A percentile compares a stretch with the other conserved stretches of the same genome.
Evolutionary conservation across 176 grass and related monocot genomes (phyloP).

Genomic region (Bonia amplexicaulis): DNA sequence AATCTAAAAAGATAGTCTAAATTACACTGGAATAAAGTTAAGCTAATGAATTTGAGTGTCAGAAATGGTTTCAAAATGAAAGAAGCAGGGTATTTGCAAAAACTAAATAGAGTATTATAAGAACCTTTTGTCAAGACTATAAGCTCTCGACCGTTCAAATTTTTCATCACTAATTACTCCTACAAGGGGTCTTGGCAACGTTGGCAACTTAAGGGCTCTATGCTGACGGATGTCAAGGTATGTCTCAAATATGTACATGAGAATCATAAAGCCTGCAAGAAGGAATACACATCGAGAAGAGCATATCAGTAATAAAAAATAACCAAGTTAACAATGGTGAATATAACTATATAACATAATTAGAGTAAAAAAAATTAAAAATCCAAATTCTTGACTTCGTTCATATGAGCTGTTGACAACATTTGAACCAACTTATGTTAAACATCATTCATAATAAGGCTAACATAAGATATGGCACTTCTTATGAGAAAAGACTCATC

Average conservation of each 20-base stretch:
- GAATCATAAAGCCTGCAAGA: slow-evolving; percentile 95
- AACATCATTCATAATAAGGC: background rate
- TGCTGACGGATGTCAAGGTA: slow-evolving; percentile 92
- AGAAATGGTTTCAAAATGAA: background rate
- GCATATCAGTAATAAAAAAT: background rate
- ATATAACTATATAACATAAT: background rate
- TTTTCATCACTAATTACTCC: slow-evolving; percentile 86
- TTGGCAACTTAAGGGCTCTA: slow-evolving; percentile 61
- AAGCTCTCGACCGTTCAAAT: slow-evolving; percentile 73
- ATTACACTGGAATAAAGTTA: background rate
- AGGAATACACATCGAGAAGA: background rate
- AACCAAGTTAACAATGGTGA: slow-evolving; percentile 4
- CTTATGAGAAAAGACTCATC: background rate
- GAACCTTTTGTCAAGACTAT: slow-evolving; percentile 97
- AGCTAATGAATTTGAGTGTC: background rate
- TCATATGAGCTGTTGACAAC: background rate
- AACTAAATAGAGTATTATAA: background rate
- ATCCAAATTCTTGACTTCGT: background rate
- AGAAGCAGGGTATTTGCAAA: background rate
- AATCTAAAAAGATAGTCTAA: background rate
- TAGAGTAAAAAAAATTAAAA: slow-evolving; percentile 1
- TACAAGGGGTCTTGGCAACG: slow-evolving; percentile 61
- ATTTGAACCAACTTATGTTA: background rate
- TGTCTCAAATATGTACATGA: slow-evolving; percentile 92
- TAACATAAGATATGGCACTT: background rate